Evolutionary conservation across 208 protist genomes (phyloP), one percentile per base, ranked within the genome.

Genomic region (Leishmania tarentolae): DNA sequence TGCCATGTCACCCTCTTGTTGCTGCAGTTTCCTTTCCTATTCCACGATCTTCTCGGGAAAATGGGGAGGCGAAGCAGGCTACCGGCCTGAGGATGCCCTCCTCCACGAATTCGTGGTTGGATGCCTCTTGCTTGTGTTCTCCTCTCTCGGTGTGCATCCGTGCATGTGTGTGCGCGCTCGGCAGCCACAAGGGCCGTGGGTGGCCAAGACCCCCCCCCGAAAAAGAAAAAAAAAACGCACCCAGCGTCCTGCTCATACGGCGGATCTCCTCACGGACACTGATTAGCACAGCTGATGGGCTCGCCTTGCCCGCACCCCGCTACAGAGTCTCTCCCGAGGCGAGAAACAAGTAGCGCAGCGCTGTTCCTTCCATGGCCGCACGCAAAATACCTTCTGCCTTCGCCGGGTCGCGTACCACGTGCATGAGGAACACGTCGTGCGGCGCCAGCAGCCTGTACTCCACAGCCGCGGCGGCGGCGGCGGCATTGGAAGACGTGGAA

Each of bases 291-390:
- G 35, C 21, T 31, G 42, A 31, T 31, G 9, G 9, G 44, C 72
- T 61, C 50, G 11, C 9, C 9, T 57, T 19, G 9, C 52, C 5
- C 5, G 15, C 50, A 11, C 40, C 31, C n/a, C 3, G 5, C 31
- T 46, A 76, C 47, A 46, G 24, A 47, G 5, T 19, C 1, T 59
- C 59, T 13, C 63, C 46, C 13, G 76, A 47, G 28, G 77, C 79
- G 31, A 84, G 72, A 35, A 84, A 72, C 8, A 76, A 68, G 70
- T 84, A 82, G 59, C 83, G 81, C 80, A 91, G 73, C 31, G 79
- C 85, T 56, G 84, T 88, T 17, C 87, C 87, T 57, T 85, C 87
- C 69, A 82, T 81, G 63, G 81, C 87, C 15, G 87, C 87, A 13
- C 81, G 75, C 75, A 91, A 50, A 2, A 91, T 75, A 61, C 73